Percentiles rank a stretch among this genome's conserved stretches.
phyloP scores from a whole-genome alignment of 805 yeast species.

The Starmerella floris region DNA sequence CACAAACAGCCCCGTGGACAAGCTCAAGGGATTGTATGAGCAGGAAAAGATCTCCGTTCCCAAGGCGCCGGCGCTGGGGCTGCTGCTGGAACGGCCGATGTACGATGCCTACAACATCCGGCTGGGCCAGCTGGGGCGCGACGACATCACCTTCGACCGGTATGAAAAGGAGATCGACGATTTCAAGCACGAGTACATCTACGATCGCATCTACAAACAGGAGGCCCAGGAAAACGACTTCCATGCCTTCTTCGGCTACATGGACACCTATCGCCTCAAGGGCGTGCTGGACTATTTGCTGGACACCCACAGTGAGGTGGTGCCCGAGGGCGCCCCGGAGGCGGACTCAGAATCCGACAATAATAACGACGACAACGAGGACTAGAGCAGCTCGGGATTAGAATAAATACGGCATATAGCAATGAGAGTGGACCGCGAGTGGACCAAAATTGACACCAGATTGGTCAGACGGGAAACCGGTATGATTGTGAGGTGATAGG shows the following conservation, averaged over 20 bases:
- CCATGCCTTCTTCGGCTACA: slow-evolving; percentile 80
- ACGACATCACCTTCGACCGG: slow-evolving; percentile 52
- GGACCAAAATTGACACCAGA: too few relatives aligned
- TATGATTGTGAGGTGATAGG: too few relatives aligned
- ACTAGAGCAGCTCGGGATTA: too few relatives aligned
- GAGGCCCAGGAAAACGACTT: slow-evolving; percentile 79
- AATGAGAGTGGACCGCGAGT: too few relatives aligned
- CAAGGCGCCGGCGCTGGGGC: slow-evolving; percentile 92
- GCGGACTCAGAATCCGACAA: slow-evolving; percentile 27
- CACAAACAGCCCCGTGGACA: slow-evolving; percentile 66
- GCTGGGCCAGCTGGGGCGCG: slow-evolving; percentile 63
- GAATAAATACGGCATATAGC: too few relatives aligned
- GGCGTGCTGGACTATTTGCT: slow-evolving; percentile 45
- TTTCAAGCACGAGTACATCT: slow-evolving; percentile 77
- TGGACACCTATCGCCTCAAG: slow-evolving; percentile 66
- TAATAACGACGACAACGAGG: slow-evolving; percentile 18
- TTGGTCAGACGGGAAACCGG: too few relatives aligned
- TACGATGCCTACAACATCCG: slow-evolving; percentile 71
- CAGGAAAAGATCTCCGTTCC: slow-evolving; percentile 74
- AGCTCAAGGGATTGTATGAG: slow-evolving; percentile 67
- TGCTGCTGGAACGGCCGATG: slow-evolving; percentile 80
- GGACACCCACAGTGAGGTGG: slow-evolving; percentile 21
- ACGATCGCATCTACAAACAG: slow-evolving; percentile 83
- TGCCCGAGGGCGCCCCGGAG: slow-evolving; percentile 13
- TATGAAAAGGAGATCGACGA: slow-evolving; percentile 61